Evolutionary conservation across 2,329 filamentous ascomycete species (phyloP).

Genomic region (Grosmannia penicillata): DNA sequence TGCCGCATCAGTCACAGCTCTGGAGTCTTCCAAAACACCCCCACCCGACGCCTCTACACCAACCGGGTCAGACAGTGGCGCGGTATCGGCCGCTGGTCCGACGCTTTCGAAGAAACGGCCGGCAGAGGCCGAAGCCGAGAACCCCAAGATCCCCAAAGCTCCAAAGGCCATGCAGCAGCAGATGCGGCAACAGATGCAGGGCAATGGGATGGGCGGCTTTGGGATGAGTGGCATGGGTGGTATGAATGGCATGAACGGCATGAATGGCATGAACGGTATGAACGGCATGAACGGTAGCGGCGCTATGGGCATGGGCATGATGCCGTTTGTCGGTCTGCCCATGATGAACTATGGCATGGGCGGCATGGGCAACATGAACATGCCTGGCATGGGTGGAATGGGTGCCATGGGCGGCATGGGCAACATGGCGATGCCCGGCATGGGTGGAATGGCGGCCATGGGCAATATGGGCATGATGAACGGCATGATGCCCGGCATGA

Average conservation of each 20-base stretch:
- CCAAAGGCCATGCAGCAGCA: constrained; percentile 51
- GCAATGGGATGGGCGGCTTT: constrained; percentile 25
- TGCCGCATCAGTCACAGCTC: not conserved
- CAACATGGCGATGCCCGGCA: constrained; percentile 20
- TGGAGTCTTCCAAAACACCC: constrained; percentile 15
- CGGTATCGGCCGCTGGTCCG: constrained; percentile 10
- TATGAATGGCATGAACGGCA: constrained; percentile 9
- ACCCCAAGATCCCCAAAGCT: constrained; percentile 49
- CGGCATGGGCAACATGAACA: constrained; percentile 11
- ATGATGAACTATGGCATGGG: constrained; percentile 23
- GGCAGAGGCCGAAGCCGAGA: constrained; percentile 56
- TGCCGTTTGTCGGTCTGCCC: constrained; percentile 17
- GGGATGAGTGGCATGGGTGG: constrained; percentile 18
- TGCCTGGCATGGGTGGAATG: constrained; percentile 22
- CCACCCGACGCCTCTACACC: constrained; percentile 13
- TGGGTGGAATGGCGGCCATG: constrained; percentile 24
- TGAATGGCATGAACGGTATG: constrained; percentile 18
- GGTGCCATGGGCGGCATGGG: constrained; percentile 26
- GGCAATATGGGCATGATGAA: constrained; percentile 19
- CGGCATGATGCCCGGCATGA: constrained; percentile 17
- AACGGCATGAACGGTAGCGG: not conserved
- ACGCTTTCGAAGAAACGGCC: constrained; percentile 57
- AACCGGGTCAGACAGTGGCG: constrained; percentile 15
- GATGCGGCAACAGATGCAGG: constrained; percentile 17
- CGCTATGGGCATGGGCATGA: constrained; percentile 24